A percentile compares a stretch with the other conserved stretches of the same genome.
phyloP scores from a whole-genome alignment of 176 grass and related monocot genomes.

The Bromus sterilis region DNA sequence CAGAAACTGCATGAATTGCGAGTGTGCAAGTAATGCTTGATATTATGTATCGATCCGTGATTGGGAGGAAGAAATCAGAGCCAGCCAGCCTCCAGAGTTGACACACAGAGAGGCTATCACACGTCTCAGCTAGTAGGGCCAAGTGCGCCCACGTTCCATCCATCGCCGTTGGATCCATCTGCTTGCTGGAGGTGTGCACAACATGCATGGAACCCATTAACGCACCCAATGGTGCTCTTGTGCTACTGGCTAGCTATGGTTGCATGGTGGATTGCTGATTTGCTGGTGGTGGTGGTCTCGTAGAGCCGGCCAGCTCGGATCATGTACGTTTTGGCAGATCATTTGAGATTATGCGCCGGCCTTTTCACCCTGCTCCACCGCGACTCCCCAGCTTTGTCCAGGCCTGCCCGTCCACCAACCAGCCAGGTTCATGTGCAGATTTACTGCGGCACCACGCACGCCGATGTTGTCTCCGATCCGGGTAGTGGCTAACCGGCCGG shows the following conservation, averaged over 20 bases:
- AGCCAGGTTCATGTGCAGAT: neutral
- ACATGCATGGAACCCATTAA: slow-evolving; percentile 18
- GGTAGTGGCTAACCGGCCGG: neutral
- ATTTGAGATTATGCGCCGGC: neutral
- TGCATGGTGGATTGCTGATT: neutral
- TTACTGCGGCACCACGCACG: neutral
- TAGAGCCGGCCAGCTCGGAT: slow-evolving; percentile 17
- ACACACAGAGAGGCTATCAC: neutral
- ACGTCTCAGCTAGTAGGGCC: neutral
- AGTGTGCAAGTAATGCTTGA: neutral
- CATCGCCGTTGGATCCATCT: neutral
- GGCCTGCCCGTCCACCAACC: neutral
- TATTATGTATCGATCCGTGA: neutral
- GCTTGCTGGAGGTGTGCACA: neutral
- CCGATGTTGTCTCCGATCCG: neutral
- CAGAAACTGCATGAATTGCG: neutral
- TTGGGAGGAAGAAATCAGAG: neutral
- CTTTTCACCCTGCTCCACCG: slow-evolving; percentile 11
- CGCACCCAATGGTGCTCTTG: neutral
- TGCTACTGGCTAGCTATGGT: neutral
- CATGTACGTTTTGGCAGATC: neutral
- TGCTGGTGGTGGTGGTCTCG: neutral
- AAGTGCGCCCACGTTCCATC: neutral
- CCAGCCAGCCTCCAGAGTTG: neutral
- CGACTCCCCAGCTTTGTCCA: neutral